Evolutionary conservation across 495 filamentous ascomycete genomes (phyloP).

Genomic region (Trichodelitschia bisporula): DNA sequence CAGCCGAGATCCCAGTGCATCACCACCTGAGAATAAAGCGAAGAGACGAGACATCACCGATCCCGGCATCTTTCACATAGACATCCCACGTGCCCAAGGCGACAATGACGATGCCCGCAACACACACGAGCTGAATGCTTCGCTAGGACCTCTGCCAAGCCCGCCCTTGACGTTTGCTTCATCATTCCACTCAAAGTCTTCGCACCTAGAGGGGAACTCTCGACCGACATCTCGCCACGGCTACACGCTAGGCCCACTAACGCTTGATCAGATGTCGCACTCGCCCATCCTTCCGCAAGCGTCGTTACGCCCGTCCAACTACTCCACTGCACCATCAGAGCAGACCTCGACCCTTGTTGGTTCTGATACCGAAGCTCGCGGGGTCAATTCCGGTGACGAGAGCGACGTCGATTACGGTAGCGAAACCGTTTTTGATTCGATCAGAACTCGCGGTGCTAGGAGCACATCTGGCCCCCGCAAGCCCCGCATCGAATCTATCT

Average conservation of each 20-base stretch:
- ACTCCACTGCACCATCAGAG: conserved; percentile 30
- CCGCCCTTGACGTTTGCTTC: too few relatives aligned
- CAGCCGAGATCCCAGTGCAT: too few relatives aligned
- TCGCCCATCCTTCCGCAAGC: conserved; percentile 14
- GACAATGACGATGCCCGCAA: too few relatives aligned
- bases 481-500: conserved; percentile 60
- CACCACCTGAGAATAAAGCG: too few relatives aligned
- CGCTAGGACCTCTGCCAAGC: too few relatives aligned
- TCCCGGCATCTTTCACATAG: background rate
- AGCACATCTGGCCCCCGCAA: conserved; percentile 26
- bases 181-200: too few relatives aligned
- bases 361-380: conserved; percentile 57
- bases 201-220: too few relatives aligned
- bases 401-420: conserved; percentile 71
- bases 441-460: conserved; percentile 55
- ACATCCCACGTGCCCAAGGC: too few relatives aligned
- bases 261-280: conserved; percentile 8
- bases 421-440: conserved; percentile 78
- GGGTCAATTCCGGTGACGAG: conserved; percentile 53
- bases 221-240: too few relatives aligned
- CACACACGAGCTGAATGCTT: too few relatives aligned
- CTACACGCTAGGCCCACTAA: too few relatives aligned
- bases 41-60: background rate
- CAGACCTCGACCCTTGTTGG: conserved; percentile 53
- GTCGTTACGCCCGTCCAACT: conserved; percentile 9